Percentiles rank a stretch among this genome's conserved stretches.
phyloP scores from a whole-genome alignment of 225 moss, liverwort and hornwort genomes.

The Pseudoscleropodium purum region DNA sequence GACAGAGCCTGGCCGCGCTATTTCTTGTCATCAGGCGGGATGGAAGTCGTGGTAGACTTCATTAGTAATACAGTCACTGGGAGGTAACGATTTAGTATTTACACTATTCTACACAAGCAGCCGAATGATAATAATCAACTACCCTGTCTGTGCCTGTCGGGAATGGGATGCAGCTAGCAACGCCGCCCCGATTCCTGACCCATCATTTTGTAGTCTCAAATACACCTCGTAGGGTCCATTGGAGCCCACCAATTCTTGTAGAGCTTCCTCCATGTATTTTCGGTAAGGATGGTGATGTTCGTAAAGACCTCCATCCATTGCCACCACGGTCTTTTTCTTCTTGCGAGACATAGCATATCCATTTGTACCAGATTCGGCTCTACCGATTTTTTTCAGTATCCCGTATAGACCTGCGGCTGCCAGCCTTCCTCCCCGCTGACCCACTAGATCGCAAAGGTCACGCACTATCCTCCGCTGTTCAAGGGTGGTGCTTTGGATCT shows the following conservation, averaged over 20 bases:
- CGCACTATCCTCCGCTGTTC: conserved; percentile 71
- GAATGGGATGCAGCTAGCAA: conserved; percentile 87
- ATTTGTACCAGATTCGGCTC: conserved; percentile 41
- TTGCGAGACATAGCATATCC: conserved; percentile 6
- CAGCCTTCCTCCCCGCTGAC: conserved; percentile 76
- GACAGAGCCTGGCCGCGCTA: not conserved
- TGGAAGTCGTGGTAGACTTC: not conserved
- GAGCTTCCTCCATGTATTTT: conserved; percentile 64
- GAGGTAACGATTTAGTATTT: not conserved
- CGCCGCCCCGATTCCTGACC: conserved; percentile 85
- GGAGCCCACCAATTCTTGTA: conserved; percentile 62
- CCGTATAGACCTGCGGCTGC: conserved; percentile 88
- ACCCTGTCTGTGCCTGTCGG: not conserved
- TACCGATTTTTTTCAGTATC: conserved; percentile 77
- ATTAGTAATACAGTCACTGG: not conserved
- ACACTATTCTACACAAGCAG: conserved; percentile 16
- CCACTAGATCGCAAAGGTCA: conserved; percentile 70
- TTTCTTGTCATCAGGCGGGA: not conserved
- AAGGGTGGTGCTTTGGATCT: conserved; percentile 58
- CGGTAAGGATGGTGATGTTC: conserved; percentile 74
- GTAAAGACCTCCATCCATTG: conserved; percentile 88
- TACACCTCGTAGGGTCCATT: conserved; percentile 53
- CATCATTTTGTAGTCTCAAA: conserved; percentile 76
- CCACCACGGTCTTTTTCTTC: conserved; percentile 75
- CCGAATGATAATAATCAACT: not conserved